These are phyloP conservation scores for Monosporascus sp. DNA, from an alignment of 2,329 filamentous ascomycete species.

Conservation along the genomic window DNA sequence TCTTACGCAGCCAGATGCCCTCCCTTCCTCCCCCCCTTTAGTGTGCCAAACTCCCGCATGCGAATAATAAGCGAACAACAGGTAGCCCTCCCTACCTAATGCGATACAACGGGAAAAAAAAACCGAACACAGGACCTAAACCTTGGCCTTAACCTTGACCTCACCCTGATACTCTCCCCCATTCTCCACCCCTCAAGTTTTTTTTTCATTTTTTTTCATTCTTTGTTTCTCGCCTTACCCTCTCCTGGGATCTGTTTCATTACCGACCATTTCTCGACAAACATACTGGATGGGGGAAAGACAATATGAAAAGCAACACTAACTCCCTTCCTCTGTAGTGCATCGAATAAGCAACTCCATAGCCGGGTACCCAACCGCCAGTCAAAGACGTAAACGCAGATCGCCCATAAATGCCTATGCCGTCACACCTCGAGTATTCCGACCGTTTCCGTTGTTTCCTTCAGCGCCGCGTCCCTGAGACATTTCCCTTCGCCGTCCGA, in stretches of 20 bases:
- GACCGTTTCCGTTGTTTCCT: neutral
- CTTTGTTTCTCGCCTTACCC: neutral
- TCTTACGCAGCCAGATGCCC: neutral
- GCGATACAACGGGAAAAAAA: slow-evolving; percentile 10
- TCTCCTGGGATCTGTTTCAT: neutral
- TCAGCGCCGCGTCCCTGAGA: neutral
- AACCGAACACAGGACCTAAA: slow-evolving; percentile 4
- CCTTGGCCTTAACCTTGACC: neutral
- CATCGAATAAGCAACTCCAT: neutral
- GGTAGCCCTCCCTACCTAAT: neutral
- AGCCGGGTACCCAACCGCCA: neutral
- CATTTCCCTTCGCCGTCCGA: neutral
- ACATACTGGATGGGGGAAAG: neutral
- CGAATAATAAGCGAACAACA: neutral
- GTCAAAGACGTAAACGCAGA: neutral
- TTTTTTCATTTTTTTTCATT: too few relatives aligned
- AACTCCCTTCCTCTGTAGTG: neutral
- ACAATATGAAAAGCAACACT: neutral
- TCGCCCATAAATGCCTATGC: neutral
- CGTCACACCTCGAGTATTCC: neutral
- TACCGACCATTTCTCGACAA: neutral
- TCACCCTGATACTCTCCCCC: neutral
- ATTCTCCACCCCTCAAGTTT: neutral
- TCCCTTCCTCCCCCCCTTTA: neutral
- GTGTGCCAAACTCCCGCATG: neutral